Evolutionary conservation across 352 stramenopile species (phyloP).

Genomic region (Phytophthora europaea): DNA sequence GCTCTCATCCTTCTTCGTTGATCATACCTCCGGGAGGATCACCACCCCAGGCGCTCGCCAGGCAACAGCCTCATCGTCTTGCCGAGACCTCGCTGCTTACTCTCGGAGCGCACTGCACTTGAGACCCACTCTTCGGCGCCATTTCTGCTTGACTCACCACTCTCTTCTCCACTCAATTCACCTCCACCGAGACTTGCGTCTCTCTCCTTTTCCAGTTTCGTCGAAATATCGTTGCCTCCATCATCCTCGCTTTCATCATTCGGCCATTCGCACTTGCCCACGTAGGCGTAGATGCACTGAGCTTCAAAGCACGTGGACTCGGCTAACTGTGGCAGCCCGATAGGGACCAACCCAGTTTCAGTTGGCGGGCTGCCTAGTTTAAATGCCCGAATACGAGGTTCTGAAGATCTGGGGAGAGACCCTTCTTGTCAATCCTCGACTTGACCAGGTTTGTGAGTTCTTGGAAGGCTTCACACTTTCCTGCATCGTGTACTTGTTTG

Average conservation of each 20-base stretch:
- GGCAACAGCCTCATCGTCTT: neutral
- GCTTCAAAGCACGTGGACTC: neutral
- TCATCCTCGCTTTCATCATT: neutral
- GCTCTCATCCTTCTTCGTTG: neutral
- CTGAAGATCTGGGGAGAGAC: neutral
- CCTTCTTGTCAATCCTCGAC: slow-evolving; percentile 7
- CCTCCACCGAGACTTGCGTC: neutral
- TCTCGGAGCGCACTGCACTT: neutral
- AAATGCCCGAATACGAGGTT: neutral
- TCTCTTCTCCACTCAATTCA: neutral
- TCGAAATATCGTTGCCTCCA: neutral
- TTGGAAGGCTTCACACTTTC: neutral
- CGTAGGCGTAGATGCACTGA: neutral
- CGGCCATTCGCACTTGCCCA: slow-evolving; percentile 1
- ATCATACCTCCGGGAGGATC: neutral
- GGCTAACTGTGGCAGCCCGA: slow-evolving; percentile 16
- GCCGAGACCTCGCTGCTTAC: neutral
- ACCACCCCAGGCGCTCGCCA: neutral
- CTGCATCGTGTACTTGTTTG: neutral
- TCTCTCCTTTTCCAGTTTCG: neutral
- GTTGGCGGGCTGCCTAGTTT: slow-evolving; percentile 5
- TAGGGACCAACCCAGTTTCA: slow-evolving; percentile 8
- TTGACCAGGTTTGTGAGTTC: neutral
- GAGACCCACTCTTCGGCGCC: neutral
- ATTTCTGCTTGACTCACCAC: neutral